A percentile compares a stretch with the other conserved stretches of the same genome.
Evolutionary conservation across 73 alveolate species (phyloP).

Genomic region (Symbiodinium pilosum): DNA sequence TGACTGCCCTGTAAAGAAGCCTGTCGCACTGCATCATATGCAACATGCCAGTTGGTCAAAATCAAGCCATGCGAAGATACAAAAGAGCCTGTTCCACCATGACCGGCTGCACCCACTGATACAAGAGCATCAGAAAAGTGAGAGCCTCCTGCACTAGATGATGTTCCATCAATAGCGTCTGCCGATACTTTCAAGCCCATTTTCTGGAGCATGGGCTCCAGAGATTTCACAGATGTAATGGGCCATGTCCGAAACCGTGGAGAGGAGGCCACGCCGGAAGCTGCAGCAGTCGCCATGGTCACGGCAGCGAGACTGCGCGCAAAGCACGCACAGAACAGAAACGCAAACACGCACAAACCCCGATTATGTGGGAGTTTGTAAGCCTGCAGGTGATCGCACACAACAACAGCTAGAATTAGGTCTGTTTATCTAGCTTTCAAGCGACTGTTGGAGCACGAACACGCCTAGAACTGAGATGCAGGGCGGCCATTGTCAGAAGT

Average conservation of each 20-base stretch:
- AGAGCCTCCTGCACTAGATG: background rate
- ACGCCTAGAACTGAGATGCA: too few relatives aligned
- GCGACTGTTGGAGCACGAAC: too few relatives aligned
- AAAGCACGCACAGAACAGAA: too few relatives aligned
- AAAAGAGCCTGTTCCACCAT: background rate
- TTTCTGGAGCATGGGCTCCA: conserved; percentile 1
- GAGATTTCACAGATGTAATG: background rate
- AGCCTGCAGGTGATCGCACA: too few relatives aligned
- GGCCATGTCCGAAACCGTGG: background rate
- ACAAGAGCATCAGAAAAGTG: background rate
- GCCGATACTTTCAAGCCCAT: background rate
- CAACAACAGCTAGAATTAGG: too few relatives aligned
- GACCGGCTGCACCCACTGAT: conserved; percentile 11
- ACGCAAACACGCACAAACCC: too few relatives aligned
- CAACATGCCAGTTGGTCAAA: conserved; percentile 1
- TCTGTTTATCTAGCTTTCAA: too few relatives aligned
- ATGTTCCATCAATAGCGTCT: background rate
- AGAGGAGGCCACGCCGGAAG: background rate
- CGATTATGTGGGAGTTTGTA: too few relatives aligned
- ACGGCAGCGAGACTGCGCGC: too few relatives aligned
- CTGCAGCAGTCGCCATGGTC: conserved; percentile 4
- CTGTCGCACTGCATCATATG: background rate
- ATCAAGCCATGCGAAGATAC: background rate
- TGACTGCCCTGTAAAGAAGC: background rate
- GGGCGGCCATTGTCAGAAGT: too few relatives aligned